phyloP scores from a whole-genome alignment of 164 flowering plant genomes.

The Santalum album region DNA sequence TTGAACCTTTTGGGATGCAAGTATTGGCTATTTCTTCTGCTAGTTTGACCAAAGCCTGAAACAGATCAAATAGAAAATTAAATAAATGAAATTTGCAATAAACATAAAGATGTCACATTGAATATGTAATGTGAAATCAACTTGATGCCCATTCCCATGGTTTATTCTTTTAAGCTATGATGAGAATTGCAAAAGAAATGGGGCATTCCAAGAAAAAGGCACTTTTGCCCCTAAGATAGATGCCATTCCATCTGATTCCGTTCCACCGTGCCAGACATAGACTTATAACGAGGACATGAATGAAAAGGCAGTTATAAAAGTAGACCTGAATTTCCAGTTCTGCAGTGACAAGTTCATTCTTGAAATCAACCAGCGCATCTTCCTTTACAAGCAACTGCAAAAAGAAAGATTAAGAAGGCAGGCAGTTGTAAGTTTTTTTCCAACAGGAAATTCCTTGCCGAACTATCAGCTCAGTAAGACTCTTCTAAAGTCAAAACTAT shows the following conservation, averaged over 20 bases:
- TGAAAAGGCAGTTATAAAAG: not conserved
- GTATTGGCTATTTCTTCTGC: constrained; percentile 76
- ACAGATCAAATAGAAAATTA: not conserved
- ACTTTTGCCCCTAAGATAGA: no score
- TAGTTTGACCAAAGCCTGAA: constrained; percentile 53
- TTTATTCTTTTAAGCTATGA: no score
- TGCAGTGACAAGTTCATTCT: constrained; percentile 61
- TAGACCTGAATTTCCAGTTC: constrained; percentile 88
- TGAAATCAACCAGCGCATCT: constrained; percentile 51
- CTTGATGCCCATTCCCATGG: no score
- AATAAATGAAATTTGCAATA: not conserved
- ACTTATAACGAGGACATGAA: not conserved
- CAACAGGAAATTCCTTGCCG: no score
- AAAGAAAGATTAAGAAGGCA: constrained; percentile 1
- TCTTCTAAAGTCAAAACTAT: no score
- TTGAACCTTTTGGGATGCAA: constrained; percentile 49
- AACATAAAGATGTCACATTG: not conserved
- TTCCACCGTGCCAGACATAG: no score
- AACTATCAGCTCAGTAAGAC: no score
- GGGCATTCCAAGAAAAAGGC: not conserved
- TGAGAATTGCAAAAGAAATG: no score
- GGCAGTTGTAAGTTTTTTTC: not conserved
- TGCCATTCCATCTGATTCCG: no score
- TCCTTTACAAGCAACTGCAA: constrained; percentile 58
- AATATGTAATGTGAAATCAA: not conserved